A percentile compares a stretch with the other conserved stretches of the same genome.
phyloP scores from a whole-genome alignment of 2,329 filamentous ascomycete genomes.

The Cordyceps sp. region DNA sequence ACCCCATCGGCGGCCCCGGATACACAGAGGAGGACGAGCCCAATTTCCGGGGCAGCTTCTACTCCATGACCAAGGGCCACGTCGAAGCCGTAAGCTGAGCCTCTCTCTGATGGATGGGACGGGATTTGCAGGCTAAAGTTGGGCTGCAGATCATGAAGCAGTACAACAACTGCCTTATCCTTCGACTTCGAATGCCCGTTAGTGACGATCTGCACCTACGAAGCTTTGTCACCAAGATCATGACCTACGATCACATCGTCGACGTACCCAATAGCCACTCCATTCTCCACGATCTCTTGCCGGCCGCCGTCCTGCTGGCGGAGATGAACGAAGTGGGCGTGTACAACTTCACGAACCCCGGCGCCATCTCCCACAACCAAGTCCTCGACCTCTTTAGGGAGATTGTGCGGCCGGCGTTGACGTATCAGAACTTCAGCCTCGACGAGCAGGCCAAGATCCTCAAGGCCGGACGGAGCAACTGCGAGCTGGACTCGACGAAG shows the following conservation, averaged over 20 bases:
- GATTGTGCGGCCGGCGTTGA: constrained; percentile 41
- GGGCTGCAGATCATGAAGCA: constrained; percentile 41
- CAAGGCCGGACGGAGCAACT: constrained; percentile 51
- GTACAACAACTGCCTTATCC: constrained; percentile 44
- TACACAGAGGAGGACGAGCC: constrained; percentile 45
- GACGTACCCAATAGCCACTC: constrained; percentile 55
- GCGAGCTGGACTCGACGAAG: constrained; percentile 45
- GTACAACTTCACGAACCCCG: constrained; percentile 57
- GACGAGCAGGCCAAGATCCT: constrained; percentile 52
- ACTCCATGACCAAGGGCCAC: constrained; percentile 48
- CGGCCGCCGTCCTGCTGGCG: constrained; percentile 40
- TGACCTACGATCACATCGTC: constrained; percentile 46
- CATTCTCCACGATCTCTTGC: constrained; percentile 47
- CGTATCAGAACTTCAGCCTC: constrained; percentile 49
- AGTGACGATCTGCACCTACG: constrained; percentile 49
- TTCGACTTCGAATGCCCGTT: constrained; percentile 53
- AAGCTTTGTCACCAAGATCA: constrained; percentile 55
- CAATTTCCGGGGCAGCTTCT: constrained; percentile 53
- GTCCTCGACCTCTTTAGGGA: constrained; percentile 46
- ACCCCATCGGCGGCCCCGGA: constrained; percentile 41
- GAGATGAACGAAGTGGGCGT: constrained; percentile 45
- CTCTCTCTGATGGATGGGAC: too few relatives aligned
- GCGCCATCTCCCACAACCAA: constrained; percentile 55
- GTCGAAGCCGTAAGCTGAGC: constrained; percentile 29
- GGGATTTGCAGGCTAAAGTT: too few relatives aligned